Base-by-base conservation (phyloP, 2,329 filamentous ascomycete genomes). In the Lasiodiplodia hormozganensis region DNA sequence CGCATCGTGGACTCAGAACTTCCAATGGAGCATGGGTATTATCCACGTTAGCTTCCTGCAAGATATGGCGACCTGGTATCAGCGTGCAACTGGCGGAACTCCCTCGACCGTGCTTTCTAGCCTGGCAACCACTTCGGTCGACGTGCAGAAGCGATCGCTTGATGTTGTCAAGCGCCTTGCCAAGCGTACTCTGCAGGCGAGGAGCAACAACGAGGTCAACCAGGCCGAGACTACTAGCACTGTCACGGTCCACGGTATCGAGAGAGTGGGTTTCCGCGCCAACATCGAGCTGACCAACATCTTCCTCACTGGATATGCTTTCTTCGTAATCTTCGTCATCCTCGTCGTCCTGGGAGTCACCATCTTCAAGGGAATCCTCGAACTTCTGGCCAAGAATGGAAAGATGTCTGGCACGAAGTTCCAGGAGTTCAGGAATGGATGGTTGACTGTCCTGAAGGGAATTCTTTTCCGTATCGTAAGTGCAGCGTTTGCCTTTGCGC, bases 1-100 rank as follows among this genome's bases (percentile, higher is more conserved):
- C 66, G 87, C 92, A 75, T 87, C 94, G 0, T 98, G 95, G 95
- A 97, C 94, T 1, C 94, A 97, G 82, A 95, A 97, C 82, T 97
- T 98, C 83, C 92, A 96, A 78, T 98, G 95, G 95, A 96, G 91
- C 76, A 96, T 98, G 93, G 95, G 95, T 74, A 94, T 98, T 74
- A 97, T 98, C 75, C 88, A 88, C 64, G 86, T 97, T 52, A 85
- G 85, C n/a, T 97, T 97, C 79, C 87, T 97, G 82, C 93, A 98
- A 82, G 85, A 85, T 58, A 92, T 97, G 76, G 92, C 93, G 70
- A 97, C 94, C 43, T 98, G 95, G 95, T 98, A 97, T 78, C 94
- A 97, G 82, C 92, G 94, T 70, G 88, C 95, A 3, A 98, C 95
- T 2, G 95, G 95, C 65, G 95, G 95, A 71, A 93, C 87, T 0